Evolutionary conservation across 768 basidiomycete genomes (phyloP).

Genomic region (Grammothele lineata): DNA sequence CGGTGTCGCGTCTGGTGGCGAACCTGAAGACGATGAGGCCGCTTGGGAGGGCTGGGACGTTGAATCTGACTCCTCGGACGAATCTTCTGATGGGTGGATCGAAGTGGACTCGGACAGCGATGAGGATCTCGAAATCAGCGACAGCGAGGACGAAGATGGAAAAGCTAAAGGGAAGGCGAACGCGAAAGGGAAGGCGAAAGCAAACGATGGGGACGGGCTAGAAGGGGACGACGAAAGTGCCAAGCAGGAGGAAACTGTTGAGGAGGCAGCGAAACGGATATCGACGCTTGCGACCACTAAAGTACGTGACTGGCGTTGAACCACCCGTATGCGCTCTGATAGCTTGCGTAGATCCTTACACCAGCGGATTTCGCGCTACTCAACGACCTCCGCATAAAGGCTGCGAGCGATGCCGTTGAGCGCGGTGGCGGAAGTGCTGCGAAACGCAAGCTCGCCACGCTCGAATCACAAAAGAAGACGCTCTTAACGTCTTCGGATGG

Average conservation of each 20-base stretch:
- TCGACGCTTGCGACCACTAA: constrained; percentile 81
- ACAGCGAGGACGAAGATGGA: constrained; percentile 73
- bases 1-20: constrained; percentile 41
- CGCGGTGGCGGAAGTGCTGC: constrained; percentile 66
- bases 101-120: constrained; percentile 69
- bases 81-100: constrained; percentile 70
- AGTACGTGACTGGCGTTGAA: constrained; percentile 32
- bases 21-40: constrained; percentile 55
- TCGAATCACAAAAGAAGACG: constrained; percentile 68
- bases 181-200: constrained; percentile 19
- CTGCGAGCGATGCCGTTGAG: constrained; percentile 67
- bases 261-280: constrained; percentile 33
- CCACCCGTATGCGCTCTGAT: neutral
- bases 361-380: constrained; percentile 94
- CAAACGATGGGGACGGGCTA: constrained; percentile 50
- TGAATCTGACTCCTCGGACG: constrained; percentile 61
- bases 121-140: constrained; percentile 70
- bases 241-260: constrained; percentile 13
- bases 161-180: constrained; percentile 16
- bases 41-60: constrained; percentile 91
- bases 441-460: constrained; percentile 83
- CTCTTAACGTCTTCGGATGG: constrained; percentile 33
- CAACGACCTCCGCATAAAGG: constrained; percentile 82
- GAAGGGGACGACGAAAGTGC: constrained; percentile 53
- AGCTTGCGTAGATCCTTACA: constrained; percentile 73